Evolutionary conservation across 306 rosid genomes (phyloP), one percentile per base, ranked within the genome.

Genomic region (Trichosanthes truncata): DNA sequence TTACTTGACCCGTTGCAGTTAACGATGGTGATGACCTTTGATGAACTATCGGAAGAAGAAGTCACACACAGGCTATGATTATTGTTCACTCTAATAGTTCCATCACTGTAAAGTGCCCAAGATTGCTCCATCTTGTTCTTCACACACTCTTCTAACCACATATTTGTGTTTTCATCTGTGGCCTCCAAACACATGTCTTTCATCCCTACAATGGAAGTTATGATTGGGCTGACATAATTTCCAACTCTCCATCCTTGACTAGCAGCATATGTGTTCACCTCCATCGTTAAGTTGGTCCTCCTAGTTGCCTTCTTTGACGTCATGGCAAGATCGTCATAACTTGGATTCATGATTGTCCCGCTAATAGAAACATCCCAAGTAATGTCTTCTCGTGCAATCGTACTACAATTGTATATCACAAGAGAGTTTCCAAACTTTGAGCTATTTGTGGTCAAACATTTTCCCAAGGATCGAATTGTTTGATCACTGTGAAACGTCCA

Each of bases 51-150:
- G n/a, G 33, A 29, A 29, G 33, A 29, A 29, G 33, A 29, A 29
- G 33, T 29, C 33, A 52, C 33, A 31, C 79, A 75, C 1, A 75
- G 17, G 2, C 14, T 52, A 3, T 14, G 61, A 9, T 75, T 14
- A 9, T 31, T 17, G 5, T 26, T 29, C 1, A 75, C 62, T 75
- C 79, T 36, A 38, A 75, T 31, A 4, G 48, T 75, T 36, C 48
- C 79, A 26, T 75, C 79, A 52, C 79, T 52, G 9, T 15, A 75
- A 55, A 75, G 31, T 3, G 79, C 65, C 79, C 79, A 75, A 12
- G 33, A 11, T 75, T 75, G 65, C 4, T 75, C 14, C 0, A 0
- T 75, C 33, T 75, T 29, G 5, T 57, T 17, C 12, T 9, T 11
- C 61, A 26, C 63, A 52, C 79, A 75, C 2, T 51, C 20, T 59